phyloP scores from a whole-genome alignment of 306 rosid species.

The Elaeagnus macrophylla region DNA sequence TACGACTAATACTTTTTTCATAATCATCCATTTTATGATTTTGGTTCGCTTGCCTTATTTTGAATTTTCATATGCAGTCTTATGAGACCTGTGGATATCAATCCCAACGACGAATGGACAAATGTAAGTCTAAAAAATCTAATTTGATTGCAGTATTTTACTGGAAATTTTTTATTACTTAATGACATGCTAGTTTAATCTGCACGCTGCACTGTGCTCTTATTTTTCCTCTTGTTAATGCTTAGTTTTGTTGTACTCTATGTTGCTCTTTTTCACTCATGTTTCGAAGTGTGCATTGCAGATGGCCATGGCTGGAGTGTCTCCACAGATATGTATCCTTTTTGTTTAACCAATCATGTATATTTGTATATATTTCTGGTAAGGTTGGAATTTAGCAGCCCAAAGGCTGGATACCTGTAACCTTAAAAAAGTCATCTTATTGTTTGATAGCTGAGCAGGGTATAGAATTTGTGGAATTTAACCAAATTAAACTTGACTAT shows the following conservation, averaged over 20 bases:
- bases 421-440: too few species aligned
- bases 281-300: conserved; percentile 32
- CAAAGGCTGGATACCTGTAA: too few species aligned
- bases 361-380: too few species aligned
- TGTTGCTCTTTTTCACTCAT: conserved; percentile 21
- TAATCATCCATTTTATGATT: conserved; percentile 6
- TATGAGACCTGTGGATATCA: conserved; percentile 88
- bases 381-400: too few species aligned
- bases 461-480: conserved; percentile 1
- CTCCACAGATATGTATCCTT: conserved; percentile 98
- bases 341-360: background rate
- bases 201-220: background rate
- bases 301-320: conserved; percentile 91
- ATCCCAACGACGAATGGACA: conserved; percentile 89
- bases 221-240: conserved; percentile 10
- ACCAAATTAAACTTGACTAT: background rate
- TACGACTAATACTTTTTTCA: conserved; percentile 2
- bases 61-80: conserved; percentile 53
- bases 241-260: conserved; percentile 1
- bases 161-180: background rate
- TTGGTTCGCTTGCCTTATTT: conserved; percentile 8
- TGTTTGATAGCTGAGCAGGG: background rate
- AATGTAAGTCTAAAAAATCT: conserved; percentile 46
- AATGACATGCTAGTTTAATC: background rate
- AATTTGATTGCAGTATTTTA: background rate